These are phyloP conservation scores for Fusarium ramigenum DNA, from an alignment of 2,329 filamentous ascomycete species.

Conservation along the genomic window DNA sequence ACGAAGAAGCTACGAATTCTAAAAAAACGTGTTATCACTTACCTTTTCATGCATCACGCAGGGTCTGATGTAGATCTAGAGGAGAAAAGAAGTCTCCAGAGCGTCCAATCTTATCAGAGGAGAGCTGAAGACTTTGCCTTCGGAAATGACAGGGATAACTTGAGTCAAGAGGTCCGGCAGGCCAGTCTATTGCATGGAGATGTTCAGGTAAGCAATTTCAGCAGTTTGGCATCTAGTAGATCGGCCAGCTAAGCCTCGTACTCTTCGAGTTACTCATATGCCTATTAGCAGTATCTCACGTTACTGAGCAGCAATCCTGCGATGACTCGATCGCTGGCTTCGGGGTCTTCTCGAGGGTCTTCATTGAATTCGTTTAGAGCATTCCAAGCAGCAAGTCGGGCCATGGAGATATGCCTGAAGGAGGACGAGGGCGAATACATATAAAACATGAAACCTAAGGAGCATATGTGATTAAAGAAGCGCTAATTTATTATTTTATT, in stretches of 20 bases:
- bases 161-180: rapidly evolving
- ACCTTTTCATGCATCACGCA: rapidly evolving
- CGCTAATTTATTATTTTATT: rapidly evolving
- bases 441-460: rapidly evolving
- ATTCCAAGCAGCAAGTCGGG: not conserved
- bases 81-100: rapidly evolving
- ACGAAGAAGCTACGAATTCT: rapidly evolving
- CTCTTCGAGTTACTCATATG: rapidly evolving
- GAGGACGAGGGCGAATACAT: rapidly evolving
- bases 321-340: not conserved
- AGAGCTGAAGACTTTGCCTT: rapidly evolving
- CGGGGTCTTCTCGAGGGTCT: not conserved
- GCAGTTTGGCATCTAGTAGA: too few relatives aligned
- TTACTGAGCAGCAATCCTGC: rapidly evolving
- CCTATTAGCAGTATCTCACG: rapidly evolving
- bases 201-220: too few relatives aligned
- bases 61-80: rapidly evolving
- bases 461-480: rapidly evolving
- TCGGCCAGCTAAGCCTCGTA: too few relatives aligned
- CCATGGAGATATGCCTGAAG: rapidly evolving
- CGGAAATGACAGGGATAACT: rapidly evolving
- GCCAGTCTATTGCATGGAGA: rapidly evolving
- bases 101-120: not conserved
- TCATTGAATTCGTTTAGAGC: not conserved
- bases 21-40: rapidly evolving